Percentiles rank a stretch among this genome's conserved stretches.
Evolutionary conservation across 768 basidiomycete genomes (phyloP).

Genomic region (Fomitopsis pulvina): DNA sequence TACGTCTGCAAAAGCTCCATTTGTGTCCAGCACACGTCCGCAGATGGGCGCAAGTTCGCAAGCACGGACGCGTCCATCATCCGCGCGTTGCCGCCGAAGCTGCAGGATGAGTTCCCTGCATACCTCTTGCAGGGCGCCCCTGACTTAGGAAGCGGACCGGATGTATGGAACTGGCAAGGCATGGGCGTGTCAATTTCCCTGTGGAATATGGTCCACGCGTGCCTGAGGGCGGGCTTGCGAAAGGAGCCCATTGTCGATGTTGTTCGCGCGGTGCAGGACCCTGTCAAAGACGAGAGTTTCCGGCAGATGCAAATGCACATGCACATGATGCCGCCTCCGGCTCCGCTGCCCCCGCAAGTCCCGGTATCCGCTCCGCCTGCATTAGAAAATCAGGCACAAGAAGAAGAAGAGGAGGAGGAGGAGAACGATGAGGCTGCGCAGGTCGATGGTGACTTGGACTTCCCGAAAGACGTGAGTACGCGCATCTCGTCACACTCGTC

Average conservation of each 20-base stretch:
- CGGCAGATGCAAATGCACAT: background rate
- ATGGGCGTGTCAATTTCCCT: slow-evolving; percentile 63
- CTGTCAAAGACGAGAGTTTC: slow-evolving; percentile 28
- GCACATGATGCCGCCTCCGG: slow-evolving; percentile 15
- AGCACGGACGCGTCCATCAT: slow-evolving; percentile 70
- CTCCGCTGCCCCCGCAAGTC: slow-evolving; percentile 28
- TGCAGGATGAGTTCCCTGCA: slow-evolving; percentile 73
- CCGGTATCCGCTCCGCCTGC: background rate
- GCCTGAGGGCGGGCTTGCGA: slow-evolving; percentile 48
- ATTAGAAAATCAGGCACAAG: slow-evolving; percentile 25
- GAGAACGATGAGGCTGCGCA: slow-evolving; percentile 13
- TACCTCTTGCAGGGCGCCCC: slow-evolving; percentile 48
- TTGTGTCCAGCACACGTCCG: slow-evolving; percentile 35
- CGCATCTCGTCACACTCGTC: slow-evolving; percentile 3
- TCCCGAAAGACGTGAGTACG: slow-evolving; percentile 24
- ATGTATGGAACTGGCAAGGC: slow-evolving; percentile 74
- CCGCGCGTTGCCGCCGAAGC: slow-evolving; percentile 56
- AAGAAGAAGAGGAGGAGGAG: slow-evolving; percentile 27
- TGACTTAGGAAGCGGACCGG: slow-evolving; percentile 47
- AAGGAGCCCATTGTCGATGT: slow-evolving; percentile 58
- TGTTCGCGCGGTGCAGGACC: slow-evolving; percentile 51
- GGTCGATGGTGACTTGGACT: slow-evolving; percentile 16
- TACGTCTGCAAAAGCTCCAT: slow-evolving; percentile 54
- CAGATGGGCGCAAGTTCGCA: slow-evolving; percentile 60
- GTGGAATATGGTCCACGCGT: slow-evolving; percentile 68